Percentiles rank a stretch among this genome's conserved stretches.
Evolutionary conservation across 2,329 filamentous ascomycete species (phyloP).

Genomic region (Pezizomycotina sp.): DNA sequence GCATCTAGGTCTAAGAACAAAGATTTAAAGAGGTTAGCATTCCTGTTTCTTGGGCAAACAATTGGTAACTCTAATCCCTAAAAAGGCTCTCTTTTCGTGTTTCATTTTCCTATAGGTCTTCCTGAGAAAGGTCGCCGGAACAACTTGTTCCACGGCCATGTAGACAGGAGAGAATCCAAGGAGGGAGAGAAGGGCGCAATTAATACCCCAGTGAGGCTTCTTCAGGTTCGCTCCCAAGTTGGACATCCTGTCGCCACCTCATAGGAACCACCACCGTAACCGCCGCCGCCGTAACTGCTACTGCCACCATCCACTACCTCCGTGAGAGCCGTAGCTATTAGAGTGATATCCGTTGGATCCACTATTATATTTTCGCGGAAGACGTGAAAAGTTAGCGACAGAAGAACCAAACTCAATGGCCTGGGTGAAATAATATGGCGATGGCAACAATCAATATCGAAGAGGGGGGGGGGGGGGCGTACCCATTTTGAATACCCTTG

Average conservation of each 20-base stretch:
- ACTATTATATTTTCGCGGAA: conserved; percentile 28
- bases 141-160: no score
- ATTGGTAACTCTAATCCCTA: no score
- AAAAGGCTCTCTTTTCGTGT: no score
- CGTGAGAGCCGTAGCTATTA: conserved; percentile 24
- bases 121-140: no score
- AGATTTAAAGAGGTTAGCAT: no score
- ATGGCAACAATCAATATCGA: conserved; percentile 14
- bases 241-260: conserved; percentile 84
- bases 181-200: conserved; percentile 10
- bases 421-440: not conserved
- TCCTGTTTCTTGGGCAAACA: no score
- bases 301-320: conserved; percentile 27
- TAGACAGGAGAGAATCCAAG: no score
- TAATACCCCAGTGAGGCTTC: conserved; percentile 74
- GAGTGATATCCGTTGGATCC: conserved; percentile 35
- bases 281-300: conserved; percentile 22
- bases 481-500: no score
- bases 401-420: not conserved
- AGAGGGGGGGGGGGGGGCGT: conserved; percentile 3
- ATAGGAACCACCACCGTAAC: conserved; percentile 26
- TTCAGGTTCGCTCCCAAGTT: conserved; percentile 76
- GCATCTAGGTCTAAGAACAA: conserved; percentile 47
- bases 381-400: not conserved
- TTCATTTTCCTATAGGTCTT: no score